Evolutionary conservation across 768 basidiomycete genomes (phyloP), one percentile per base, ranked within the genome.

Genomic region (Termitomyces sp.): DNA sequence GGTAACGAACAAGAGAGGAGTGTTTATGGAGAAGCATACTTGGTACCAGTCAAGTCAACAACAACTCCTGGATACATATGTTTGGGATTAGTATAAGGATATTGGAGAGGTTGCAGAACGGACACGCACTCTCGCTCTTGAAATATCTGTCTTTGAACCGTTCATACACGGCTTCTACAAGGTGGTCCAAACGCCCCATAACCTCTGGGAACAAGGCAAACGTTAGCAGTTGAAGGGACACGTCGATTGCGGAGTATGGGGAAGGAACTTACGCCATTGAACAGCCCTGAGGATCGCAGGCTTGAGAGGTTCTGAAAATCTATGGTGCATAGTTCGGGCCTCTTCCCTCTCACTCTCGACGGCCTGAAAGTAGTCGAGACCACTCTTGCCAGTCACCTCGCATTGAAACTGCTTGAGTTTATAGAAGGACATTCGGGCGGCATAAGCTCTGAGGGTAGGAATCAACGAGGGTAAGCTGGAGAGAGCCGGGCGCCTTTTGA

Each of bases 111-210:
- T n/a, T 34, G 5, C n/a, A 44, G 50, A 35, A 57, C 55, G 55
- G 53, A 44, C 56, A 84, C 94, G 59, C 66, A 95, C 94, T 88
- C 74, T 99, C 97, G 63, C 85, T 87, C 42, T 82, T 76, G 72
- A 94, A 98, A 73, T 94, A 99, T 31, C 97, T 84, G 75, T 98
- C 91, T 66, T 95, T 94, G 81, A 94, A 98, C 53, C 97, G 89
- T 61, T 98, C 95, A 66, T 86, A 97, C 38, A 98, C 91, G 49
- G 89, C 87, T 70, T 99, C 97, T 17, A 96, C 94, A 19, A 99
- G 79, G 66, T 91, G 90, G 74, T 99, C 96, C 54, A 98, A 78
- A 58, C 97, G 89, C 46, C 97, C 96, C 73, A 98, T 90, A 63
- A 98, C 92, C 87, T 97, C 95, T 97, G 72, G 37, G 61, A 65